These are phyloP conservation scores for Candida boleticola DNA, from an alignment of 805 yeast genomes.

Conservation along the genomic window DNA sequence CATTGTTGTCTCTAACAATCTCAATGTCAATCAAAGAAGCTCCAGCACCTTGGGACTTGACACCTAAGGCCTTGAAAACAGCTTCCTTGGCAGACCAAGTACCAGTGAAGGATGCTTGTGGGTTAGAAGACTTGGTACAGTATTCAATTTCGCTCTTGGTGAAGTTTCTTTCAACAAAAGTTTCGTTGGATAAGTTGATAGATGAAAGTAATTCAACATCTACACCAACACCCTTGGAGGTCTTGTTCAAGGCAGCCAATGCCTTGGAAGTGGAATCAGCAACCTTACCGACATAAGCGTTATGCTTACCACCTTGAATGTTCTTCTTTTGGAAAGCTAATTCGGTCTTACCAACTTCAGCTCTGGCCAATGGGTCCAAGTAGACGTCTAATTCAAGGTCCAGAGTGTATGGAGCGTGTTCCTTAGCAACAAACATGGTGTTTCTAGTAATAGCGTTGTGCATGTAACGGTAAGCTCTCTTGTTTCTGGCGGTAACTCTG, in stretches of 20 bases:
- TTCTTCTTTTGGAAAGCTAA: slow-evolving; percentile 49
- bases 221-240: slow-evolving; percentile 83
- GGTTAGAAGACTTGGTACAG: slow-evolving; percentile 70
- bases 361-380: slow-evolving; percentile 93
- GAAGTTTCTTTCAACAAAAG: slow-evolving; percentile 90
- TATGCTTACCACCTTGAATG: slow-evolving; percentile 43
- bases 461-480: slow-evolving; percentile 89
- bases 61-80: slow-evolving; percentile 92
- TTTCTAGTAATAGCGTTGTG: slow-evolving; percentile 91
- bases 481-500: slow-evolving; percentile 79
- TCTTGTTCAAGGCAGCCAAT: slow-evolving; percentile 53
- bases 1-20: slow-evolving; percentile 66
- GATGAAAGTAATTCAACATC: slow-evolving; percentile 89
- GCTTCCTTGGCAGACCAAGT: slow-evolving; percentile 99
- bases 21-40: slow-evolving; percentile 92
- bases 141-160: slow-evolving; percentile 76
- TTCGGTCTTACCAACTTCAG: slow-evolving; percentile 42
- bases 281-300: slow-evolving; percentile 42
- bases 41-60: slow-evolving; percentile 89
- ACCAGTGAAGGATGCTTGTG: slow-evolving; percentile 92
- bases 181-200: slow-evolving; percentile 82
- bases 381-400: slow-evolving; percentile 88
- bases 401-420: slow-evolving; percentile 86
- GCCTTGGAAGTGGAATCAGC: slow-evolving; percentile 64
- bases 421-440: slow-evolving; percentile 90